Percentiles rank a stretch among this genome's conserved stretches.
Conservation (phyloP, 2,329 filamentous ascomycete genomes). For the Xylariaceae sp. region DNA sequence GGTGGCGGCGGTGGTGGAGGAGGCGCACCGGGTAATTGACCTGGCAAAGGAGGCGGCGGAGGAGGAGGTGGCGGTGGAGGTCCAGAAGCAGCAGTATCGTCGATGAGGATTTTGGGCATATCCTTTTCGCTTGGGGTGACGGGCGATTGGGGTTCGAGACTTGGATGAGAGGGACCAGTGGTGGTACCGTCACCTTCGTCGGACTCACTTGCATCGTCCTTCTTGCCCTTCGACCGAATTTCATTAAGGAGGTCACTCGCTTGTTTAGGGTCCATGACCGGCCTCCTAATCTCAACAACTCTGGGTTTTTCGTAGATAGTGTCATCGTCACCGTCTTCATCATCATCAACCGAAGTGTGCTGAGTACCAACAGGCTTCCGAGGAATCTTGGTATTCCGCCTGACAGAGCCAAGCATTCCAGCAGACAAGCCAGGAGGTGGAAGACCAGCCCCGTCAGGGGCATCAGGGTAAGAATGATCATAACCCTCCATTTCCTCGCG, state of each 20-base stretch:
- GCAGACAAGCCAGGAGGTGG: slow-evolving; percentile 61
- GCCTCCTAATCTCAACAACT: slow-evolving; percentile 72
- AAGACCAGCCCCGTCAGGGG: slow-evolving; percentile 44
- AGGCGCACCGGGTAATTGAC: slow-evolving; percentile 29
- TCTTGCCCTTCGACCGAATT: slow-evolving; percentile 70
- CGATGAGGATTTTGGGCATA: slow-evolving; percentile 56
- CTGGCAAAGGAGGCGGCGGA: slow-evolving; percentile 43
- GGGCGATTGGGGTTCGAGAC: slow-evolving; percentile 65
- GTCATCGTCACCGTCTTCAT: slow-evolving; percentile 50
- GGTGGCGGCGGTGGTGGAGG: slow-evolving; percentile 40
- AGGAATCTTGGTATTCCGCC: slow-evolving; percentile 52
- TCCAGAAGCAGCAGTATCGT: slow-evolving; percentile 34
- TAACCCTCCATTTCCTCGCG: slow-evolving; percentile 87
- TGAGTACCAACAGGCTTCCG: slow-evolving; percentile 47
- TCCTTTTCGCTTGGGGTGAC: slow-evolving; percentile 59
- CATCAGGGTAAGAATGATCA: slow-evolving; percentile 29
- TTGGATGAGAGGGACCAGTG: slow-evolving; percentile 70
- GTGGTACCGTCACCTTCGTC: slow-evolving; percentile 65
- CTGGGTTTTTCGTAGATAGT: slow-evolving; percentile 73
- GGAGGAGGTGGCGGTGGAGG: slow-evolving; percentile 45
- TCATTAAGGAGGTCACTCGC: slow-evolving; percentile 62
- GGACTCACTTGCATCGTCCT: slow-evolving; percentile 66
- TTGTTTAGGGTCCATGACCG: slow-evolving; percentile 58
- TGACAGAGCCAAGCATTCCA: slow-evolving; percentile 68
- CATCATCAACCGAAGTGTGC: slow-evolving; percentile 31